A percentile compares a stretch with the other conserved stretches of the same genome.
Conservation (phyloP, 495 filamentous ascomycete genomes). For the Entonaema liquescens region DNA sequence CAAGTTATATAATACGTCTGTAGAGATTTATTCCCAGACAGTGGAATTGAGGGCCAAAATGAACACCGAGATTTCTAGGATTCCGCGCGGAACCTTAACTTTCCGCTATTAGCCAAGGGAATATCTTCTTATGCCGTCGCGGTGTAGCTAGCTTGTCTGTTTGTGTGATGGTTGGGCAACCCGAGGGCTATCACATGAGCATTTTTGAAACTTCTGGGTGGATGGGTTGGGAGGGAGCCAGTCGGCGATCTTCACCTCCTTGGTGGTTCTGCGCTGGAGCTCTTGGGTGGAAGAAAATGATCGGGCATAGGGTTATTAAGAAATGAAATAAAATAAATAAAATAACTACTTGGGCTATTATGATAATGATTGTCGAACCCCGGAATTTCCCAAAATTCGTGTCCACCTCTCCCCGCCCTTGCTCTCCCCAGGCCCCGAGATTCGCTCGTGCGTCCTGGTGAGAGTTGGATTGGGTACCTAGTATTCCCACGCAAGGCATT, state of each 20-base stretch:
- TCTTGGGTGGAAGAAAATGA: neutral
- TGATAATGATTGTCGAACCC: neutral
- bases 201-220: slow-evolving; percentile 3
- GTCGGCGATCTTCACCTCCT: neutral
- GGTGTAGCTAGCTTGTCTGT: neutral
- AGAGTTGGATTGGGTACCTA: slow-evolving; percentile 27
- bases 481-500: slow-evolving; percentile 26
- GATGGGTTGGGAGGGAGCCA: neutral
- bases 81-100: neutral
- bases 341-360: neutral
- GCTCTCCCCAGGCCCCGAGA: slow-evolving; percentile 15
- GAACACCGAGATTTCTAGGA: neutral
- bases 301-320: neutral
- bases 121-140: neutral
- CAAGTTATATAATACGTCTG: neutral
- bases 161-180: slow-evolving; percentile 1
- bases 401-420: slow-evolving; percentile 6
- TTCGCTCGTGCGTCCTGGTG: slow-evolving; percentile 18
- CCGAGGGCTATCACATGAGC: neutral
- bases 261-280: neutral
- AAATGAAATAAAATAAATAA: neutral
- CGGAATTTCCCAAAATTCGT: slow-evolving; percentile 1
- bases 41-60: neutral
- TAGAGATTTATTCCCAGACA: neutral
- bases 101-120: neutral